Percentiles rank a stretch among this genome's conserved stretches.
phyloP scores from a whole-genome alignment of 2,329 filamentous ascomycete species.

The Xylariaceae sp. region DNA sequence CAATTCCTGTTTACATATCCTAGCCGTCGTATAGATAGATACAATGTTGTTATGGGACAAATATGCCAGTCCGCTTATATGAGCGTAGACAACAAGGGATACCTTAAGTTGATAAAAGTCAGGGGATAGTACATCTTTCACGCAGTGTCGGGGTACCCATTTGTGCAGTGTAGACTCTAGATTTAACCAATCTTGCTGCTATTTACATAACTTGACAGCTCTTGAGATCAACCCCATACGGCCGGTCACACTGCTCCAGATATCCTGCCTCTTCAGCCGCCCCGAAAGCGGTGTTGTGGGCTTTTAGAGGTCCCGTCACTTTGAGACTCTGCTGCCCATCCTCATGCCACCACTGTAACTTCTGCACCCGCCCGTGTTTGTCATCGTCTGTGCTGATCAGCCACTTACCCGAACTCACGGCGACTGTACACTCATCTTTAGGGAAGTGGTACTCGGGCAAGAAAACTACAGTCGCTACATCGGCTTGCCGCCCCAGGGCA shows the following conservation, averaged over 20 bases:
- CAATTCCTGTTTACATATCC: too few species aligned
- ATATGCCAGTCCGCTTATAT: too few species aligned
- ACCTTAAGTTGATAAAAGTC: too few species aligned
- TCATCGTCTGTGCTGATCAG: conserved; percentile 69
- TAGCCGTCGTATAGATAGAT: too few species aligned
- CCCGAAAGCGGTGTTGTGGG: conserved; percentile 50
- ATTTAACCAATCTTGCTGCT: neutral
- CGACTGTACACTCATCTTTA: conserved; percentile 61
- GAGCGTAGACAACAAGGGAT: too few species aligned
- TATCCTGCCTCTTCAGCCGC: conserved; percentile 71
- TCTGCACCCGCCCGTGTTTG: conserved; percentile 64
- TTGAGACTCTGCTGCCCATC: conserved; percentile 76
- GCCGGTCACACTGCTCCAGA: conserved; percentile 59
- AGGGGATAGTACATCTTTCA: too few species aligned
- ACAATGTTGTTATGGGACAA: too few species aligned
- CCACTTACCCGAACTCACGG: conserved; percentile 85
- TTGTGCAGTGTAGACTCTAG: neutral
- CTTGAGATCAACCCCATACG: conserved; percentile 40
- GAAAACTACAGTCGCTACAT: conserved; percentile 73
- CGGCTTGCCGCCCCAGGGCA: conserved; percentile 54
- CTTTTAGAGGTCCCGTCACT: conserved; percentile 67
- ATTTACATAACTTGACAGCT: conserved; percentile 51
- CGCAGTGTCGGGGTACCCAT: neutral
- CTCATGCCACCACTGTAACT: conserved; percentile 86
- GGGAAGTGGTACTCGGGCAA: conserved; percentile 93